Evolutionary conservation across 176 grass and related monocot genomes (phyloP).

Genomic region (Carex littledalei): DNA sequence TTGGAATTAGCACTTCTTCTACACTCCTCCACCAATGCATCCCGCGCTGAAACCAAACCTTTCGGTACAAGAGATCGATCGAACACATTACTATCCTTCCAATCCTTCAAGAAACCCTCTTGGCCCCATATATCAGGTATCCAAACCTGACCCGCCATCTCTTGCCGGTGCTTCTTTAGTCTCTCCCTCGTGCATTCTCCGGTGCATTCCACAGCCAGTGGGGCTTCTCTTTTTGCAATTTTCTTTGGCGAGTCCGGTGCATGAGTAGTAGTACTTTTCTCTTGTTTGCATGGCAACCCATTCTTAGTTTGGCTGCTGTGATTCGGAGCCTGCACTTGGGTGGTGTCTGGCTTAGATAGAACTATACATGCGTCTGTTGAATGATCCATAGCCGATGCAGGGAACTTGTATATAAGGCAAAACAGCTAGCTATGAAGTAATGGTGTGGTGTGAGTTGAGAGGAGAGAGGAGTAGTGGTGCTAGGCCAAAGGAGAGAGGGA

Average conservation of each 20-base stretch:
- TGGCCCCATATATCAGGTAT: conserved; percentile 49
- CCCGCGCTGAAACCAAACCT: conserved; percentile 22
- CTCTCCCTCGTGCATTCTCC: conserved; percentile 26
- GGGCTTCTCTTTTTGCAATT: neutral
- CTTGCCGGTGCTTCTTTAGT: conserved; percentile 35
- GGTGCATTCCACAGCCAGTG: neutral
- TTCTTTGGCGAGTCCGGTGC: neutral
- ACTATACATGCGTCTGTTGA: neutral
- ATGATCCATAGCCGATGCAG: conserved; percentile 9
- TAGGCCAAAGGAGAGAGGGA: conserved; percentile 17
- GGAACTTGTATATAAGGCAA: neutral
- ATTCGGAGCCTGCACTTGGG: neutral
- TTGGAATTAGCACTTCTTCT: neutral
- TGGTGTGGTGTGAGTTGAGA: neutral
- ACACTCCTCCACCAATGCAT: conserved; percentile 35
- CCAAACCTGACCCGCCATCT: conserved; percentile 44
- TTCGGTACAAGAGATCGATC: conserved; percentile 33
- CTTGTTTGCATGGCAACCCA: neutral
- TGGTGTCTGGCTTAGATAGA: neutral
- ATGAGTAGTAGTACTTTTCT: neutral
- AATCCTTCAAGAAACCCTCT: conserved; percentile 33
- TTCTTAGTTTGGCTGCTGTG: neutral
- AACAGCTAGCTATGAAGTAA: no score
- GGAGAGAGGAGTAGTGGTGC: no score
- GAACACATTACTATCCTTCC: conserved; percentile 28